Evolutionary conservation across 1,284 basidiomycete species (phyloP).

Genomic region (Pseudozyma flocculosa): DNA sequence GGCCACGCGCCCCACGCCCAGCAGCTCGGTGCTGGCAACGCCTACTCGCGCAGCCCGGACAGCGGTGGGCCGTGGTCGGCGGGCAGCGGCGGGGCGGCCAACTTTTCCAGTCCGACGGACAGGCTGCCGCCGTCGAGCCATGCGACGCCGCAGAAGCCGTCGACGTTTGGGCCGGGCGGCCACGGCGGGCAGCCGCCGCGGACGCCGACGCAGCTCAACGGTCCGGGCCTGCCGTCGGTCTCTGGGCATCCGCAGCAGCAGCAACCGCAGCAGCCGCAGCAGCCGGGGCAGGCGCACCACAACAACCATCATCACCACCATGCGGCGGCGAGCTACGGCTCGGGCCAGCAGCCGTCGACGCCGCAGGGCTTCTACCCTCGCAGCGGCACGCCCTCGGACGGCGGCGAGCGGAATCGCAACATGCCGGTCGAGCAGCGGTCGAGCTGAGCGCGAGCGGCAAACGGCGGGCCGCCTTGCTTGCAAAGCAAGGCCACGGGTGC

Average conservation of each 20-base stretch:
- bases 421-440: not conserved
- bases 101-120: constrained; percentile 14
- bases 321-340: constrained; percentile 1
- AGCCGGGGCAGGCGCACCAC: constrained; percentile 1
- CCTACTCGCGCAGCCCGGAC: constrained; percentile 25
- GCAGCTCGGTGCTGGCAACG: constrained; percentile 3
- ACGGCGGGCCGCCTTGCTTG: too few species aligned
- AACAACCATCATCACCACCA: too few species aligned
- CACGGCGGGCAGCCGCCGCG: not conserved
- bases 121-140: constrained; percentile 5
- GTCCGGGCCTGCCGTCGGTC: not conserved
- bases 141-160: constrained; percentile 11
- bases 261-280: constrained; percentile 5
- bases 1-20: constrained; percentile 3
- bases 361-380: not conserved
- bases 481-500: too few species aligned
- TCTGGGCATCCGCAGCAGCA: not conserved
- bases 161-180: not conserved
- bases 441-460: not conserved
- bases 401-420: not conserved
- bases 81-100: constrained; percentile 6
- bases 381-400: not conserved
- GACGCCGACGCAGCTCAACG: not conserved
- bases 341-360: constrained; percentile 1
- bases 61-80: constrained; percentile 22